Evolutionary conservation across 2,329 filamentous ascomycete species (phyloP).

Genomic region (Talaromyces funiculosus): DNA sequence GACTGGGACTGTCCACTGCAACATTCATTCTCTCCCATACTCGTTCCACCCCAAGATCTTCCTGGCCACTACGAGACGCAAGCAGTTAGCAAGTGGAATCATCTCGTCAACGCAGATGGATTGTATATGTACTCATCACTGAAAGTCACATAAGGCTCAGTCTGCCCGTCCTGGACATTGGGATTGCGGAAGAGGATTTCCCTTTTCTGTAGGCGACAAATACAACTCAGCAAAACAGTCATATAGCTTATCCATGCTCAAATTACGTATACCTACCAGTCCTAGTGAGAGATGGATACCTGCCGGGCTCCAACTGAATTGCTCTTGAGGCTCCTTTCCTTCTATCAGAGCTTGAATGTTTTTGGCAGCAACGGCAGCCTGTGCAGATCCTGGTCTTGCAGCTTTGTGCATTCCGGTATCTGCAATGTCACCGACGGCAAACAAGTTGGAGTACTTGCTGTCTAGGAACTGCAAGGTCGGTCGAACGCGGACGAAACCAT

Average conservation of each 20-base stretch:
- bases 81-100: slow-evolving; percentile 14
- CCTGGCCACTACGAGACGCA: slow-evolving; percentile 24
- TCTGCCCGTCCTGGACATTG: slow-evolving; percentile 29
- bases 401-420: slow-evolving; percentile 33
- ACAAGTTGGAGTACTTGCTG: slow-evolving; percentile 26
- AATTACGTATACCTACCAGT: slow-evolving; percentile 22
- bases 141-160: slow-evolving; percentile 28
- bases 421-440: slow-evolving; percentile 33
- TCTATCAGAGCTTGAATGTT: slow-evolving; percentile 32
- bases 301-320: slow-evolving; percentile 24
- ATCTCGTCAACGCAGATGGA: background rate
- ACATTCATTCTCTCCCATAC: slow-evolving; percentile 32
- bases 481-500: slow-evolving; percentile 30
- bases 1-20: slow-evolving; percentile 22
- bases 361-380: slow-evolving; percentile 29
- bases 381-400: slow-evolving; percentile 27
- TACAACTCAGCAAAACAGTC: background rate
- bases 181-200: slow-evolving; percentile 36
- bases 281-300: slow-evolving; percentile 32
- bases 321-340: slow-evolving; percentile 21
- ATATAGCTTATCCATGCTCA: background rate
- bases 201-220: slow-evolving; percentile 23
- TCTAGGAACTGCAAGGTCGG: slow-evolving; percentile 32
- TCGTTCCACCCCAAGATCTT: slow-evolving; percentile 34
- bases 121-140: slow-evolving; percentile 28